phyloP scores from a whole-genome alignment of 2,329 filamentous ascomycete species.

The Amauroascus verrucosus region DNA sequence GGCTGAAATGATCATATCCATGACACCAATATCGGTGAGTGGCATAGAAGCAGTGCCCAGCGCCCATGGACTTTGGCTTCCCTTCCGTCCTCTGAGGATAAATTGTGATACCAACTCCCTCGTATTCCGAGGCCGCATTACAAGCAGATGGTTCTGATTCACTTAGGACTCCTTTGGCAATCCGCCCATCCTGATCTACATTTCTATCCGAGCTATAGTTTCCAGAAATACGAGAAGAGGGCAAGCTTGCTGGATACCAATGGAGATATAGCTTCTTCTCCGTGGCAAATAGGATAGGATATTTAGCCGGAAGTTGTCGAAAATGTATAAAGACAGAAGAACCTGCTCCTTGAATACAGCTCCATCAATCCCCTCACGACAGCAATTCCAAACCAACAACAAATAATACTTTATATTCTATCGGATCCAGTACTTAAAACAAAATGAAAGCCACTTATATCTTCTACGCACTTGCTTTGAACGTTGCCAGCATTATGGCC shows the following conservation, averaged over 20 bases:
- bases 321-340: not conserved
- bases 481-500: conserved; percentile 5
- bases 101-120: not conserved
- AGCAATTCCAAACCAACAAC: not conserved
- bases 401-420: not conserved
- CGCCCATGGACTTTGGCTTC: no score
- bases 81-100: not conserved
- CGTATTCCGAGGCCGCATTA: not conserved
- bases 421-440: not conserved
- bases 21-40: not conserved
- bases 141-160: not conserved
- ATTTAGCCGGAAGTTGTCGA: not conserved
- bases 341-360: not conserved
- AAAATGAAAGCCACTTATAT: conserved; percentile 10
- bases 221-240: not conserved
- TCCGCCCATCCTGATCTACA: not conserved
- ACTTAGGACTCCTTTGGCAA: not conserved
- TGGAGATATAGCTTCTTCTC: not conserved
- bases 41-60: no score
- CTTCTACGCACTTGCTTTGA: conserved; percentile 3
- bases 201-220: not conserved
- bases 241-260: not conserved
- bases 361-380: not conserved
- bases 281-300: not conserved
- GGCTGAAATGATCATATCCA: no score